Percentiles rank a stretch among this genome's conserved stretches.
phyloP scores from a whole-genome alignment of 805 yeast species.

The Candida fluviatilis region DNA sequence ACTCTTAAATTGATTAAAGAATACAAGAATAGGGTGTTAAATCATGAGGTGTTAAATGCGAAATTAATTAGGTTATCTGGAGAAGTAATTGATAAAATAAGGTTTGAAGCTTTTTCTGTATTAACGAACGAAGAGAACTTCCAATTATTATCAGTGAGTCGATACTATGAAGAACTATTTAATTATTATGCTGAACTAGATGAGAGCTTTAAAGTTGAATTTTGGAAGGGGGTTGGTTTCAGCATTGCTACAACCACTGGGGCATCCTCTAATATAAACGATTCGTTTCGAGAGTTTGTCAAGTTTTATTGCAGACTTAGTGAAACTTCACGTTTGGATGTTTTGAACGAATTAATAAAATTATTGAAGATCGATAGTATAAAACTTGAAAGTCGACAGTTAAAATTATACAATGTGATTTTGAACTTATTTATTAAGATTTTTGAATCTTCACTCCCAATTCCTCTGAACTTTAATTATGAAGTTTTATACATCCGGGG shows the following conservation, averaged over 20 bases:
- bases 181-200: conserved; percentile 16
- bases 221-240: conserved; percentile 54
- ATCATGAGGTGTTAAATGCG: conserved; percentile 3
- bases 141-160: neutral
- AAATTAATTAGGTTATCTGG: conserved; percentile 54
- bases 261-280: conserved; percentile 39
- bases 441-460: conserved; percentile 32
- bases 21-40: conserved; percentile 5
- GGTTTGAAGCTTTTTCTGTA: conserved; percentile 40
- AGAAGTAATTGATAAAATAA: conserved; percentile 57
- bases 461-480: conserved; percentile 26
- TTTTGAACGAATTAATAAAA: conserved; percentile 4
- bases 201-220: conserved; percentile 15
- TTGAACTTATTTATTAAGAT: conserved; percentile 31
- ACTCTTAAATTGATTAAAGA: conserved; percentile 41
- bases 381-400: conserved; percentile 4
- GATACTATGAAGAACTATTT: neutral
- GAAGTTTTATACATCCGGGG: conserved; percentile 42
- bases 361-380: conserved; percentile 12
- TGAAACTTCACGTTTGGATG: neutral
- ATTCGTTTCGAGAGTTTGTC: conserved; percentile 32
- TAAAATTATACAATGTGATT: conserved; percentile 20
- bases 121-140: neutral
- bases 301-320: conserved; percentile 18
- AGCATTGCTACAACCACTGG: conserved; percentile 57